Evolutionary conservation across 2,329 filamentous ascomycete species (phyloP), one percentile per base, ranked within the genome.

Genomic region (Apiospora koreana): DNA sequence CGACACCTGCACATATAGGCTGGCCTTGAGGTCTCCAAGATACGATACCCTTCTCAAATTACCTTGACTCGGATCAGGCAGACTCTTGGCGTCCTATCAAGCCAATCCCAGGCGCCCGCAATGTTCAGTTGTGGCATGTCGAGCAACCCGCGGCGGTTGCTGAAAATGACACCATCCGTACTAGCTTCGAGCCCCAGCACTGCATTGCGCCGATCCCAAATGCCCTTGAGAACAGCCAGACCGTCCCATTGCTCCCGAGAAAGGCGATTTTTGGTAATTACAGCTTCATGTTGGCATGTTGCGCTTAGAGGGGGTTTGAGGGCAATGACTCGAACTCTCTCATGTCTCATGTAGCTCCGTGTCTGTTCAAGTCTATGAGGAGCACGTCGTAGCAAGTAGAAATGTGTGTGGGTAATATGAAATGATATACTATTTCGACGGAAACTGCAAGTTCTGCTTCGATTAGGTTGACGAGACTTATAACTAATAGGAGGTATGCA

Each of bases 91-190:
- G 0, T n/a, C 88, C 88, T 2, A 84, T 80, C 65, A 90, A 77
- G 1, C 85, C 85, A 91, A 86, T 10, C 82, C 86, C 69, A 87
- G 83, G 76, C n/a, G 8, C 87, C 87, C 31, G 81, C 83, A 25
- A 87, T 79, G 2, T 81, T 83, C 12, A 89, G 76, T 0, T 86
- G 89, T 81, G 35, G 82, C 86, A 7, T 87, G 87, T n/a, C n/a
- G n/a, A n/a, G n/a, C n/a, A n/a, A n/a, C n/a, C n/a, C n/a, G n/a
- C n/a, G n/a, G n/a, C n/a, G n/a, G n/a, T n/a, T n/a, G n/a, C n/a
- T n/a, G n/a, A n/a, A n/a, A n/a, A n/a, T n/a, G 35, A 9, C 35
- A 4, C 35, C 35, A 9, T 42, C 86, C 70, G 87, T 85, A 89
- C 89, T 21, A 7, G 41, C 10, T 7, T 12, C 10, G 12, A 46